phyloP scores from a whole-genome alignment of 1,139 yeast genomes.

The Scheffersomyces stambukii region DNA sequence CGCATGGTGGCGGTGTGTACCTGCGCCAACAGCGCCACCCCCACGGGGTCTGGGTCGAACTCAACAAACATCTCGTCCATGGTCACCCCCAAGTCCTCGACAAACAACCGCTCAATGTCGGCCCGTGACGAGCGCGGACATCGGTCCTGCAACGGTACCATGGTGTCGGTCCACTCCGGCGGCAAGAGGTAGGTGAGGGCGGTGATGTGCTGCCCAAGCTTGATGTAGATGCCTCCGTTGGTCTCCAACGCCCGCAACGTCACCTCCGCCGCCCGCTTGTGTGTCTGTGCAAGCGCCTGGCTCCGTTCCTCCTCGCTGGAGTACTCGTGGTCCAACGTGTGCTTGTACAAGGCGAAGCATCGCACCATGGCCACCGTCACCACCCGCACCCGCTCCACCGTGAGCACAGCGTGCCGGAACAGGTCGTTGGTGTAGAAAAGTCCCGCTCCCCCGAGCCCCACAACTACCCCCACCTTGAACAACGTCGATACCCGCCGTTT shows the following conservation, averaged over 20 bases:
- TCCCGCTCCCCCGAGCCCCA: constrained; percentile 27
- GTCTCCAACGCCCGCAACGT: constrained; percentile 75
- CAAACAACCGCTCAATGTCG: constrained; percentile 64
- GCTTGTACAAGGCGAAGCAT: constrained; percentile 64
- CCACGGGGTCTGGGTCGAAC: constrained; percentile 75
- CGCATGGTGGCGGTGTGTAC: constrained; percentile 76
- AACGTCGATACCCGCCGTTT: no score
- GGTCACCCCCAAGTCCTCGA: constrained; percentile 57
- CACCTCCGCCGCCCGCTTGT: constrained; percentile 70
- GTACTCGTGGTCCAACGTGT: constrained; percentile 46
- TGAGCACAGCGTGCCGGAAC: constrained; percentile 29
- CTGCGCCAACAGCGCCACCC: constrained; percentile 95
- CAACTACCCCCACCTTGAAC: constrained; percentile 26
- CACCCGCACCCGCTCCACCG: constrained; percentile 55
- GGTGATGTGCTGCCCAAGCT: constrained; percentile 89
- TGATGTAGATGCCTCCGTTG: constrained; percentile 91
- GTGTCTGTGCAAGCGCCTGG: constrained; percentile 54
- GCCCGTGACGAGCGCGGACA: constrained; percentile 80
- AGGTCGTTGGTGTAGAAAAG: constrained; percentile 33
- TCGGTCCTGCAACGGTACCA: constrained; percentile 87
- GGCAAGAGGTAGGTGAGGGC: constrained; percentile 92
- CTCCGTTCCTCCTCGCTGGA: constrained; percentile 46
- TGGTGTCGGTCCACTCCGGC: constrained; percentile 89
- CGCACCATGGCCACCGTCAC: constrained; percentile 60
- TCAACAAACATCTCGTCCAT: constrained; percentile 64